phyloP scores from a whole-genome alignment of 805 yeast species.

The Candida yuanshanica region DNA sequence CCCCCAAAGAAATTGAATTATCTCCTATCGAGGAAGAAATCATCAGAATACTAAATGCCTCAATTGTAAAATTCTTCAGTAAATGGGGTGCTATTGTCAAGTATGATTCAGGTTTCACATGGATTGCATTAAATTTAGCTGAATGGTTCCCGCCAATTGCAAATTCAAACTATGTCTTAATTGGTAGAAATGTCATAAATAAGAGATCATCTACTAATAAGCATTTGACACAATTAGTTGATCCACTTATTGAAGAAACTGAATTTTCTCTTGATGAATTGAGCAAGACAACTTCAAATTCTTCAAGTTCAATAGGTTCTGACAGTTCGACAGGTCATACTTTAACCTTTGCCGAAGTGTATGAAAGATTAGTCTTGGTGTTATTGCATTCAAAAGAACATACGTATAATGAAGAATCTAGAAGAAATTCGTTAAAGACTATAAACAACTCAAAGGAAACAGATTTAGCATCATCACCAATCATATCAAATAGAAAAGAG shows the following conservation, averaged over 20 bases:
- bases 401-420: slow-evolving; percentile 5
- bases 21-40: slow-evolving; percentile 42
- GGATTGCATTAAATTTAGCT: slow-evolving; percentile 85
- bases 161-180: slow-evolving; percentile 19
- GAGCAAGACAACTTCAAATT: slow-evolving; percentile 13
- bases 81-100: slow-evolving; percentile 78
- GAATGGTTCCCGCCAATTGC: slow-evolving; percentile 72
- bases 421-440: slow-evolving; percentile 5
- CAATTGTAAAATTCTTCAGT: slow-evolving; percentile 56
- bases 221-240: slow-evolving; percentile 17
- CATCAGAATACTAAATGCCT: slow-evolving; percentile 49
- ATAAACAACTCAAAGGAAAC: neutral
- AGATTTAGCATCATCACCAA: neutral
- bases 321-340: slow-evolving; percentile 16
- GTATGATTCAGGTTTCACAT: slow-evolving; percentile 77
- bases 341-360: slow-evolving; percentile 60
- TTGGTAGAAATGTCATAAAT: slow-evolving; percentile 20
- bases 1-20: slow-evolving; percentile 14
- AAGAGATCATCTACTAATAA: slow-evolving; percentile 14
- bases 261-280: slow-evolving; percentile 23
- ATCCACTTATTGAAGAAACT: slow-evolving; percentile 1
- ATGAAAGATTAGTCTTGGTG: slow-evolving; percentile 71
- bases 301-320: slow-evolving; percentile 5
- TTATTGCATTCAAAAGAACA: slow-evolving; percentile 46
- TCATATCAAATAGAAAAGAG: slow-evolving; percentile 20